Evolutionary conservation across 164 flowering plant species (phyloP).

Genomic region (Amborella trichopoda): DNA sequence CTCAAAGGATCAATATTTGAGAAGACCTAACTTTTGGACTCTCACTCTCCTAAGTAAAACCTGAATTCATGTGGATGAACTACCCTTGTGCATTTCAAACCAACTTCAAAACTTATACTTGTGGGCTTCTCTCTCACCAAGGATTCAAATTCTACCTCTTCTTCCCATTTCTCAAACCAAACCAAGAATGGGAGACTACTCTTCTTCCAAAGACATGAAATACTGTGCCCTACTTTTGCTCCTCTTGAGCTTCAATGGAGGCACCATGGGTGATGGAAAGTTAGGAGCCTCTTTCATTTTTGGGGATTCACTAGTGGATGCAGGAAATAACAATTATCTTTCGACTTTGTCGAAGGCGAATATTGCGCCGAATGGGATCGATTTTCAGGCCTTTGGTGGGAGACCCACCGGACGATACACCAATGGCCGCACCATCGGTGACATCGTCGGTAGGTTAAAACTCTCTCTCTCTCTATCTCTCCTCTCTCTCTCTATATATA

Average conservation of each 20-base stretch:
- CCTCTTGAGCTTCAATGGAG: neutral
- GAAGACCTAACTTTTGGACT: too few relatives aligned
- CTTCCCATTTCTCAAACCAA: too few relatives aligned
- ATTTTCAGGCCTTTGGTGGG: conserved; percentile 63
- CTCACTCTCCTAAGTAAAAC: too few relatives aligned
- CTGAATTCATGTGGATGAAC: too few relatives aligned
- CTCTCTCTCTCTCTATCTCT: conserved; percentile 3
- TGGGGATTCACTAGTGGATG: conserved; percentile 93
- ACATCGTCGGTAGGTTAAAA: conserved; percentile 78
- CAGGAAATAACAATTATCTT: conserved; percentile 81
- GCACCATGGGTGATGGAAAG: conserved; percentile 11
- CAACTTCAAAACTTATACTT: too few relatives aligned
- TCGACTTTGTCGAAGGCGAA: conserved; percentile 71
- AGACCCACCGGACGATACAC: conserved; percentile 84
- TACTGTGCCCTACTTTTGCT: neutral
- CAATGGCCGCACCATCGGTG: conserved; percentile 90
- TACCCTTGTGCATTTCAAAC: too few relatives aligned
- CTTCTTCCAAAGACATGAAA: too few relatives aligned
- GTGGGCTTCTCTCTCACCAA: too few relatives aligned
- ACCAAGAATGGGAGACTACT: too few relatives aligned
- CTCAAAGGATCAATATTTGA: too few relatives aligned
- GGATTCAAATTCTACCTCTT: too few relatives aligned
- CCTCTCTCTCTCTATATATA: too few relatives aligned
- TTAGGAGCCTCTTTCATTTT: conserved; percentile 75
- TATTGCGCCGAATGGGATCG: conserved; percentile 72